A percentile compares a stretch with the other conserved stretches of the same genome.
These are phyloP conservation scores for Pseudomonodictys pantanalensis DNA, from an alignment of 495 filamentous ascomycete species.

Conservation along the genomic window DNA sequence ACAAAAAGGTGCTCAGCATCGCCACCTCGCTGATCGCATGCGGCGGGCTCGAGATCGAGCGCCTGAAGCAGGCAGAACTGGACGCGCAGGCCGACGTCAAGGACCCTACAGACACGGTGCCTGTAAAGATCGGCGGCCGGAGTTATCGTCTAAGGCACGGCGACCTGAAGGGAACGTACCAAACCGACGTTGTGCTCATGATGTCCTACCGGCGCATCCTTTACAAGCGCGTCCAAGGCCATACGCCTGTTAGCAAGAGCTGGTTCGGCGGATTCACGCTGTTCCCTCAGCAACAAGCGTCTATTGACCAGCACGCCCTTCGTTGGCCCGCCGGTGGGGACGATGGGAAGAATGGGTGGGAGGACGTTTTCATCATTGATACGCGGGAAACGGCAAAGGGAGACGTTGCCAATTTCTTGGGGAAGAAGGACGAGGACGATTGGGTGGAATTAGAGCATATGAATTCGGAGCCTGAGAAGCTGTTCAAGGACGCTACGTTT, in stretches of 20 bases:
- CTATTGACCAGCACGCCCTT: neutral
- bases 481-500: too few relatives aligned
- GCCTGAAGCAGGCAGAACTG: neutral
- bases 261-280: neutral
- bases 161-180: neutral
- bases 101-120: neutral
- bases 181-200: neutral
- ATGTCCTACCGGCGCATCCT: neutral
- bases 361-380: neutral
- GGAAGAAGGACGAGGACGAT: too few relatives aligned
- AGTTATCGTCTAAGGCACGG: neutral
- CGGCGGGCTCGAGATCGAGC: neutral
- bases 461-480: too few relatives aligned
- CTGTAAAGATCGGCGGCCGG: neutral
- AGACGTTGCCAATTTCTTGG: too few relatives aligned
- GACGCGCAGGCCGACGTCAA: neutral
- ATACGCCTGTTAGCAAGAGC: neutral
- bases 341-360: neutral
- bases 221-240: neutral
- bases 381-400: neutral
- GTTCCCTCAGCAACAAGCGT: neutral
- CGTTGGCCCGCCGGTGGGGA: neutral
- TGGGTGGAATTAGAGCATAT: too few relatives aligned
- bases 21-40: neutral
- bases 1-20: neutral